Base-by-base conservation (phyloP, 139 green algal genomes). In the Closterium sp. region DNA sequence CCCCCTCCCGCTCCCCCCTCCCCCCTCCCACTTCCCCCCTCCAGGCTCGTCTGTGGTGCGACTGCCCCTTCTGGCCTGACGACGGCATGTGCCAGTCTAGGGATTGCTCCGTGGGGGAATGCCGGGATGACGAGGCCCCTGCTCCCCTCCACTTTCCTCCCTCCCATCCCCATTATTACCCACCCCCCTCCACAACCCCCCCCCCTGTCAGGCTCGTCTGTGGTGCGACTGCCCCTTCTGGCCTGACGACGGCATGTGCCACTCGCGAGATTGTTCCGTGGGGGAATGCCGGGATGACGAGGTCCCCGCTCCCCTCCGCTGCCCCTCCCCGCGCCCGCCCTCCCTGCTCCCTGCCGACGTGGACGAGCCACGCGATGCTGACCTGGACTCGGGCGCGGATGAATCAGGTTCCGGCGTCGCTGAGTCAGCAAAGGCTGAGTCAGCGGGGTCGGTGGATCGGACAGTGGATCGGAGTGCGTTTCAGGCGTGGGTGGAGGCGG, bases 201-300 rank as follows among this genome's bases (percentile, higher is more conserved):
- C 5, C 21, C 34, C 2, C 88, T 83, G 4, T 12, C 95, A 97
- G 96, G 96, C 97, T 25, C 96, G 97, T 95, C 94, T 99, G 88
- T 97, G 97, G 91, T 98, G 97, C 90, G 97, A 98, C 92, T 99
- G 97, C 93, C 97, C 96, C 2, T 96, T 99, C 91, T 99, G 97
- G 97, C 97, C 96, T 0, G 97, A 99, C 84, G 97, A 99, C 94
- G 96, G 95, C 88, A 98, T 98, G 97, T 99, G 97, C 94, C 90
- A 94, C 33, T 86, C 98, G 89, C 91, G 94, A 89, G 86, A 97
- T 85, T 98, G 97, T 95, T 55, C 30, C 30, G 97, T 99, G 85
- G 98, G 96, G 92, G 96, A 98, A 94, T 99, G 97, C 86, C 95
- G 96, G 33, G 91, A 96, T 30, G 89, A 95, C 31, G 97, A 98